These are phyloP conservation scores for Stygiomarasmius scandens DNA, from an alignment of 1,284 basidiomycete species.

Conservation along the genomic window DNA sequence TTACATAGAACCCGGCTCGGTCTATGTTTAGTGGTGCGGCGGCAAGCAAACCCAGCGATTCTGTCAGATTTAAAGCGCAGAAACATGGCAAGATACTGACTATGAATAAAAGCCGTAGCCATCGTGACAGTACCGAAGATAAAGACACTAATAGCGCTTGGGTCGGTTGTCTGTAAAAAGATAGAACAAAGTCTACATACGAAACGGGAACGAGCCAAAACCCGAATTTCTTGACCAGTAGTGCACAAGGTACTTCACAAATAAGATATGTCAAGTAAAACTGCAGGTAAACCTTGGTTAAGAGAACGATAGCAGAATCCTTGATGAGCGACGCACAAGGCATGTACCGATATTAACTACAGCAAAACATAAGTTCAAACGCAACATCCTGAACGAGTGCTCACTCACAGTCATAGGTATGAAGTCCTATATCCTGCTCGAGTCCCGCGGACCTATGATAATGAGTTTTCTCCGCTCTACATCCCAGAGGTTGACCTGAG, in stretches of 20 bases:
- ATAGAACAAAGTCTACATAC: constrained; percentile 11
- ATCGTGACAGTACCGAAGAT: constrained; percentile 26
- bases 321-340: too few relatives aligned
- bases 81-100: constrained; percentile 10
- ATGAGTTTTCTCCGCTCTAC: too few relatives aligned
- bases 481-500: not conserved
- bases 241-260: constrained; percentile 22
- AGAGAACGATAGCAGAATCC: too few relatives aligned
- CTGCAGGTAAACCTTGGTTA: not conserved
- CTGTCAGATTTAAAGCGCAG: not conserved
- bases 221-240: constrained; percentile 22
- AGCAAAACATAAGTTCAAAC: not conserved
- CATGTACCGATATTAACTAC: not conserved
- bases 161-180: constrained; percentile 3
- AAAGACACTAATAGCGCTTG: constrained; percentile 2
- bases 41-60: not conserved
- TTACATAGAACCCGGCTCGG: constrained; percentile 26
- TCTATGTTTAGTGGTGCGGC: not conserved
- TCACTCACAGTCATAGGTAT: not conserved
- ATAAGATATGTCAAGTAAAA: constrained; percentile 5
- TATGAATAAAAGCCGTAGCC: constrained; percentile 30
- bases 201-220: constrained; percentile 12
- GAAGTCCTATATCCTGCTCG: not conserved
- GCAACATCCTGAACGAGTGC: too few relatives aligned
- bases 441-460: not conserved